Percentiles rank a stretch among this genome's conserved stretches.
Evolutionary conservation across 2,329 filamentous ascomycete genomes (phyloP).

Genomic region (Hymenoscyphus infarciens): DNA sequence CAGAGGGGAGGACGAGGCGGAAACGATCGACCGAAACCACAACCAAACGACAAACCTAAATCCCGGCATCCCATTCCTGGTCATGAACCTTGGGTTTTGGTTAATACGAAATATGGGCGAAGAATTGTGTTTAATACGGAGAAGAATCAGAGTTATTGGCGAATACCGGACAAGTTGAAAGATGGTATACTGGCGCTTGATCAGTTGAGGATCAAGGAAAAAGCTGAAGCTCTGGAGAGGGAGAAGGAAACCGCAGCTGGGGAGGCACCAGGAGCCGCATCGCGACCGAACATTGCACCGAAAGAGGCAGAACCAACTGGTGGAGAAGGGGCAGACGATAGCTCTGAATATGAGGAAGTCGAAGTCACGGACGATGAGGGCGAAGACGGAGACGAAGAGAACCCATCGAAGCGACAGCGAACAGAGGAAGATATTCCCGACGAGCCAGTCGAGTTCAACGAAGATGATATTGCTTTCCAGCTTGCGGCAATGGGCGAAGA

Average conservation of each 20-base stretch:
- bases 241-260: conserved; percentile 28
- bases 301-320: conserved; percentile 23
- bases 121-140: conserved; percentile 86
- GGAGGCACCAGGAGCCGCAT: conserved; percentile 30
- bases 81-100: conserved; percentile 81
- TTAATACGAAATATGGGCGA: conserved; percentile 86
- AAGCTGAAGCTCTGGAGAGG: conserved; percentile 39
- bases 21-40: conserved; percentile 52
- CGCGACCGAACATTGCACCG: conserved; percentile 21
- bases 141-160: conserved; percentile 91
- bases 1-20: conserved; percentile 49
- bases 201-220: conserved; percentile 63
- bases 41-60: conserved; percentile 76
- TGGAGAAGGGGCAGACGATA: conserved; percentile 48
- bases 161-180: conserved; percentile 83
- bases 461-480: conserved; percentile 92
- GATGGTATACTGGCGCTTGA: conserved; percentile 72
- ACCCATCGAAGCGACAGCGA: conserved; percentile 47
- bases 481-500: conserved; percentile 83
- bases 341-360: conserved; percentile 65
- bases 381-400: conserved; percentile 45
- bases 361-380: conserved; percentile 46
- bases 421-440: conserved; percentile 41
- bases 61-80: conserved; percentile 75
- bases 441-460: conserved; percentile 73